Evolutionary conservation across 2,329 filamentous ascomycete species (phyloP), one percentile per base, ranked within the genome.

Genomic region (Drechslerella dactyloides): DNA sequence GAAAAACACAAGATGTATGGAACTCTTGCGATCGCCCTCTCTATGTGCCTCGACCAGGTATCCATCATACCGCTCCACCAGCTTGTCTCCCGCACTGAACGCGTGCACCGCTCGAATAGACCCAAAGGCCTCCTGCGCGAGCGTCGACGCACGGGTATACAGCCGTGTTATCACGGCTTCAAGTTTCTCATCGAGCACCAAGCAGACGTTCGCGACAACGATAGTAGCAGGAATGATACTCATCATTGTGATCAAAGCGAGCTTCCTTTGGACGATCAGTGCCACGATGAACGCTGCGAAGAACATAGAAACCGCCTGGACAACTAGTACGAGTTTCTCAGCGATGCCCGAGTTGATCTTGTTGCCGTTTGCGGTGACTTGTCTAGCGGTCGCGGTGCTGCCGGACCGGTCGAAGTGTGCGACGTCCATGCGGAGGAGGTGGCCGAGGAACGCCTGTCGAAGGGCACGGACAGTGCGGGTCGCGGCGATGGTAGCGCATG

Each of bases 331-430:
- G 0, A 89, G 80, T 75, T 76, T 76, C 44, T 77, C 75, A 0
- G 75, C 75, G 30, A 77, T 86, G 1, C 87, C 86, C 11, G 87
- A 79, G 78, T 89, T 86, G n/a, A 89, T 79, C 1, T 82, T 83
- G 77, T 88, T 89, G 69, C 85, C 84, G 1, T 85, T 86, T 1
- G 85, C 83, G 0, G 87, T 89, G 73, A 89, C 88, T 37, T 86
- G 62, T 2, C 57, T 62, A 1, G 62, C 69, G 2, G 57, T 68
- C 13, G 55, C 55, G 7, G 61, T 58, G 7, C 35, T 68, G 3
- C 79, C 79, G 1, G 79, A 77, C 17, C 85, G 85, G 78, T 90
- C 88, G 50, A 90, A 85, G 37, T 88, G 86, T 70, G 87, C 85
- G 51, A 90, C 84, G 54, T 86, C 85, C 78, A 90, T 87, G 1